Evolutionary conservation across 371 early-diverging fungal genomes (phyloP), one percentile per base, ranked within the genome.

Genomic region (Mortierella sp.): DNA sequence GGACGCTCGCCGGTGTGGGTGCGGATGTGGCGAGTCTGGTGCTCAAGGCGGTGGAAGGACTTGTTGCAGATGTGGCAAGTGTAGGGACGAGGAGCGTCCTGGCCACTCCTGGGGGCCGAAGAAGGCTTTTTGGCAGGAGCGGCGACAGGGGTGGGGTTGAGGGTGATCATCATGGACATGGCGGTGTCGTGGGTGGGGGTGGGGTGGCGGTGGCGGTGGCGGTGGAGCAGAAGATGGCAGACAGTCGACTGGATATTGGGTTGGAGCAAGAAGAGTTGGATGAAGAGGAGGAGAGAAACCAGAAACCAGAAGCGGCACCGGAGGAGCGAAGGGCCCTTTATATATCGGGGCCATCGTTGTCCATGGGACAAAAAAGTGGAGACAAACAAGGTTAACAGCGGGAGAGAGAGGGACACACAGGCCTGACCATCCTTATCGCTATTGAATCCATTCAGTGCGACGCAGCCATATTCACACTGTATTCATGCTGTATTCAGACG

Each of bases 1-100:
- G 96, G 95, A 57, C 91, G 93, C 78, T 96, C 96, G 29, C 95
- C 95, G 2, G 96, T 96, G 69, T 96, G 96, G 9, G 94, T 95
- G 66, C 94, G 88, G 71, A 93, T 90, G 78, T 96, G 96, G 49
- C 96, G 88, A 14, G 92, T 91, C 80, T 90, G 90, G 79, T 92
- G 93, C 77, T 92, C 93, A 22, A 91, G 82, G 34, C 93, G 86
- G 47, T 86, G 86, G 63, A 90, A 90, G 22, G 85, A 85, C 66
- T 86, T 88, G 40, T 80, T 79, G 64, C 90, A 90, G 64, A 86
- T 81, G 74, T 71, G 83, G 71, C 90, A 90, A 61, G 85, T 82
- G 71, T 88, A 90, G 40, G 90, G 88, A 34, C 90, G 83, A 53
- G 84, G 84, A 3, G 83, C 84, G 61, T 83, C 85, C 60, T 82